Percentiles rank a stretch among this genome's conserved stretches.
Evolutionary conservation across 768 basidiomycete genomes (phyloP).

Genomic region (Calocera cornea): DNA sequence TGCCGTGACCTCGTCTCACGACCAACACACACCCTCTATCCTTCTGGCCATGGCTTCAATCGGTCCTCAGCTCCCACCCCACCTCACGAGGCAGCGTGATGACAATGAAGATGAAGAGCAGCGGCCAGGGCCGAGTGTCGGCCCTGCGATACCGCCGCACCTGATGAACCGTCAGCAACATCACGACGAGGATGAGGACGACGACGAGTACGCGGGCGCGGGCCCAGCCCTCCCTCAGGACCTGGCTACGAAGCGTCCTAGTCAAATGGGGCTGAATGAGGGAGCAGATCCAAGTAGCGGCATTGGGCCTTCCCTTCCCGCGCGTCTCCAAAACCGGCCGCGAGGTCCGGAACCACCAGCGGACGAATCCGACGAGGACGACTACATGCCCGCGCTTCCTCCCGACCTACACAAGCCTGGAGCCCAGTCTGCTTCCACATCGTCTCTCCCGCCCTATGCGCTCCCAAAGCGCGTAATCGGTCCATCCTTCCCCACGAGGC

Average conservation of each 20-base stretch:
- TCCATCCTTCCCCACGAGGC: slow-evolving; percentile 36
- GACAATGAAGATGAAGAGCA: slow-evolving; percentile 9
- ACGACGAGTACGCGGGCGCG: slow-evolving; percentile 11
- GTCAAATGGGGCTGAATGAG: slow-evolving; percentile 10
- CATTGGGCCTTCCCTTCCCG: slow-evolving; percentile 27
- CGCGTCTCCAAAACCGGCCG: slow-evolving; percentile 19
- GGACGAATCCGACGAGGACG: slow-evolving; percentile 50
- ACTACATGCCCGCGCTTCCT: slow-evolving; percentile 59
- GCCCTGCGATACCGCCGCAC: neutral
- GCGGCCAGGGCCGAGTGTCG: neutral
- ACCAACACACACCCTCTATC: too few species aligned
- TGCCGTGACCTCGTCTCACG: too few species aligned
- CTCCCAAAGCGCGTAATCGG: slow-evolving; percentile 34
- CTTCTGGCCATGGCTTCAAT: slow-evolving; percentile 39
- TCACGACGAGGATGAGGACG: slow-evolving; percentile 5
- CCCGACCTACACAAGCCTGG: slow-evolving; percentile 45
- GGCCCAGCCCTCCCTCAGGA: slow-evolving; percentile 15
- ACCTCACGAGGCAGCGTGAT: slow-evolving; percentile 23
- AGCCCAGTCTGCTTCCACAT: slow-evolving; percentile 23
- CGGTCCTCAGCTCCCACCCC: slow-evolving; percentile 45
- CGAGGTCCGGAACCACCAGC: slow-evolving; percentile 19
- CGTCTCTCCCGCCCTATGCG: slow-evolving; percentile 9
- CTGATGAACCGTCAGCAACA: neutral
- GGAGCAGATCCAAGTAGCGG: slow-evolving; percentile 2
- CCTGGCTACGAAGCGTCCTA: slow-evolving; percentile 17